These are phyloP conservation scores for Mallotus repandus DNA, from an alignment of 441 rosid species.

Conservation along the genomic window DNA sequence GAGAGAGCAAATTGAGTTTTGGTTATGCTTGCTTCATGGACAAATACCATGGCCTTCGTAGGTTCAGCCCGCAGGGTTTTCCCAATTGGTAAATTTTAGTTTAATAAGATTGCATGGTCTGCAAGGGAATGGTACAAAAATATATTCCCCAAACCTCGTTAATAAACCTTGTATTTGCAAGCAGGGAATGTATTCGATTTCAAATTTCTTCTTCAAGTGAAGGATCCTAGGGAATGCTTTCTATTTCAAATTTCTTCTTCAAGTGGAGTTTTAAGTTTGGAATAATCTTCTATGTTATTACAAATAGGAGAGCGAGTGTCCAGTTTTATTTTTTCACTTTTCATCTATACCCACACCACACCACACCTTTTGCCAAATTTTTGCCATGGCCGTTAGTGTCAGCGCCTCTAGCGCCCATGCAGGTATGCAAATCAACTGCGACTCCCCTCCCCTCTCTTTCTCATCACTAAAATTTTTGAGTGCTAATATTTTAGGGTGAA, in stretches of 20 bases:
- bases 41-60: too few relatives aligned
- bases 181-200: constrained; percentile 3
- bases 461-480: too few relatives aligned
- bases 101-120: background rate
- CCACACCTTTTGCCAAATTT: background rate
- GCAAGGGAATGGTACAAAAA: background rate
- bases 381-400: background rate
- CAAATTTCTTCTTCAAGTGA: too few relatives aligned
- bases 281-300: background rate
- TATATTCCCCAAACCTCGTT: background rate
- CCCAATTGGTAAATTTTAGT: background rate
- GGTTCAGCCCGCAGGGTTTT: background rate
- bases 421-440: too few relatives aligned
- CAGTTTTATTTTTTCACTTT: background rate
- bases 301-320: background rate
- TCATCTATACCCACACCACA: background rate
- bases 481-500: too few relatives aligned
- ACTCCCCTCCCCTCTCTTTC: too few relatives aligned
- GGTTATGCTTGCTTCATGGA: background rate
- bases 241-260: background rate
- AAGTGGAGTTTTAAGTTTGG: background rate
- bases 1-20: background rate
- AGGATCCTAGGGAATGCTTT: background rate
- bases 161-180: background rate
- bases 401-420: too few relatives aligned